Conservation (phyloP, 2,329 filamentous ascomycete genomes). For the Ophidiomyces ophidiicola region DNA sequence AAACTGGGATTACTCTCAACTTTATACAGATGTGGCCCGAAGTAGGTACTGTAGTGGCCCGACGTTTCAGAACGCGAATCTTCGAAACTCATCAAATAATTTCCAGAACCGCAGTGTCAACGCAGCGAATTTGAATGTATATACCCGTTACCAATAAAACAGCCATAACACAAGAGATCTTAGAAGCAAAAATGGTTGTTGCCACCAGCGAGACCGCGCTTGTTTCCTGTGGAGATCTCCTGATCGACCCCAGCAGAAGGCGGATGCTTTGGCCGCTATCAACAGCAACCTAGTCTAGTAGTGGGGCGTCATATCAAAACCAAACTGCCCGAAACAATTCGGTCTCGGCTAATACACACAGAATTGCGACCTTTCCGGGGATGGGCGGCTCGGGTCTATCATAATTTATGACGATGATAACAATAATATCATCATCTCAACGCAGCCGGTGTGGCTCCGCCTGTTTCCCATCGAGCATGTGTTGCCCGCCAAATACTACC, state of each 20-base stretch:
- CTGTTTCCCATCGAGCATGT: neutral
- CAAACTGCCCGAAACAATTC: slow-evolving; percentile 4
- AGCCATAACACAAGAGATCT: too few species aligned
- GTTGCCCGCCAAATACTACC: neutral
- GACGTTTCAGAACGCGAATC: slow-evolving; percentile 1
- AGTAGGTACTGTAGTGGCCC: neutral
- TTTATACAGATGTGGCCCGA: too few species aligned
- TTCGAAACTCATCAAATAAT: too few species aligned
- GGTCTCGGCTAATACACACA: slow-evolving; percentile 7
- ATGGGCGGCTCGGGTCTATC: slow-evolving; percentile 4
- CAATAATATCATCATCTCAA: neutral
- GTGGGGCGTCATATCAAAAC: slow-evolving; percentile 1
- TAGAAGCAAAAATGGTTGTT: too few species aligned
- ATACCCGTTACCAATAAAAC: too few species aligned
- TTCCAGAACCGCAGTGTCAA: too few species aligned
- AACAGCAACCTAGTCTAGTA: neutral
- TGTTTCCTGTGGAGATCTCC: too few species aligned
- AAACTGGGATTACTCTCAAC: too few species aligned
- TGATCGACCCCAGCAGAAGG: too few species aligned
- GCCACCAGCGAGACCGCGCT: too few species aligned
- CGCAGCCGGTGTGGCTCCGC: slow-evolving; percentile 2
- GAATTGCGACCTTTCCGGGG: slow-evolving; percentile 10
- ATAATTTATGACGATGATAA: neutral
- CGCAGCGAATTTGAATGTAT: too few species aligned
- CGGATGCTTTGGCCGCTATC: neutral